Evolutionary conservation across 1,284 basidiomycete species (phyloP), one percentile per base, ranked within the genome.

Genomic region (Cutaneotrichosporon cutaneum): DNA sequence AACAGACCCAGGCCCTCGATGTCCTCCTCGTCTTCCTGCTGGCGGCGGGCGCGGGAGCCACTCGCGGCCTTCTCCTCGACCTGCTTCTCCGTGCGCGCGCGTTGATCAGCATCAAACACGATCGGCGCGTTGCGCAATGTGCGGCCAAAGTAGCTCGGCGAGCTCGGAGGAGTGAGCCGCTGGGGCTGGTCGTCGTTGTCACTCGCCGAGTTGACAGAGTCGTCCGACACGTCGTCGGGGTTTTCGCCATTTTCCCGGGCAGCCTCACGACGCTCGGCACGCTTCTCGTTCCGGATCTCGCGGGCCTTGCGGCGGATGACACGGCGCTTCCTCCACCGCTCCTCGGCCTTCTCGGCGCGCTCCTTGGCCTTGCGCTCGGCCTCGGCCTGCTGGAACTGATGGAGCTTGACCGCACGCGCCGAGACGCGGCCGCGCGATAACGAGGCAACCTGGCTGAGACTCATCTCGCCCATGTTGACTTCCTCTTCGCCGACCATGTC

Each of bases 131-230:
- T 56, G 24, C 67, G 59, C 5, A 39, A 5, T 21, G 35, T 24
- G 4, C 35, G 33, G 11, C 52, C 52, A 26, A 54, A 54, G 21
- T 56, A 60, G 14, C 67, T 64, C 2, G 68, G 69, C 16, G 70
- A 70, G 27, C 65, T 65, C 7, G 69, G 70, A n/a, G 75, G 75
- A 16, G 75, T 77, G 45, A 76, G 63, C 36, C 74, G 65, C 24
- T 78, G 74, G 9, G 76, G 76, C 16, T 61, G 54, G 6, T 67
- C 22, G 35, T 73, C 73, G 60, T 64, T 76, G 36, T 77, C 75
- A 45, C 72, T 70, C 21, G 74, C 75, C 1, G 74, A 74, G 55
- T 77, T 70, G 9, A 63, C 60, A 52, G 73, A 72, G 59, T 77
- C 75, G 18, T 60, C 67, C 16, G 70, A 72, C 16, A 76, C 67